These are phyloP conservation scores for Mycena sanguinolenta DNA, from an alignment of 768 basidiomycete species.

Conservation along the genomic window DNA sequence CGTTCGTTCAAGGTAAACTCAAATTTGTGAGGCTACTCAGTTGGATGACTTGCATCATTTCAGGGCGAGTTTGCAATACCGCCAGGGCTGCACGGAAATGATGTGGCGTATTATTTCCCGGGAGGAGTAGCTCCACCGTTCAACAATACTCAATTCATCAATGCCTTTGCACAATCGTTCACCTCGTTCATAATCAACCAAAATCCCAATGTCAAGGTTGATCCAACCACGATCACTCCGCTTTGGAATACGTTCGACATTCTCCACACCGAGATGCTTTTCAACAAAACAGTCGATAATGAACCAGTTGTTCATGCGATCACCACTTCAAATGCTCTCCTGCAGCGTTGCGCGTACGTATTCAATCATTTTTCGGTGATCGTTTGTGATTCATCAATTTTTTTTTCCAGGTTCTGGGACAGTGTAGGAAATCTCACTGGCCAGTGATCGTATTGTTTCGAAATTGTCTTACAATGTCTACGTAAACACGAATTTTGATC, in stretches of 20 bases:
- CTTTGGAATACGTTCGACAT: slow-evolving; percentile 7
- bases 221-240: slow-evolving; percentile 29
- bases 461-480: background rate
- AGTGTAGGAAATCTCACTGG: slow-evolving; percentile 29
- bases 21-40: background rate
- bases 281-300: slow-evolving; percentile 6
- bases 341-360: slow-evolving; percentile 25
- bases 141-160: slow-evolving; percentile 28
- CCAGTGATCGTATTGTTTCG: slow-evolving; percentile 14
- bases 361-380: background rate
- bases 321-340: slow-evolving; percentile 11
- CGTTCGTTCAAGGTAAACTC: slow-evolving; percentile 45
- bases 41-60: background rate
- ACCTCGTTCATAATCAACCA: slow-evolving; percentile 30
- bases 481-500: background rate
- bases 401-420: slow-evolving; percentile 30
- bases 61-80: slow-evolving; percentile 46
- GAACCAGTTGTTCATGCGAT: background rate
- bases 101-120: slow-evolving; percentile 47
- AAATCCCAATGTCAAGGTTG: slow-evolving; percentile 25
- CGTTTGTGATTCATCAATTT: background rate
- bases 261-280: slow-evolving; percentile 23
- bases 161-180: slow-evolving; percentile 33
- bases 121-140: slow-evolving; percentile 9
- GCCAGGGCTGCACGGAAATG: slow-evolving; percentile 43